Evolutionary conservation across 2,329 filamentous ascomycete genomes (phyloP).

Genomic region (Simplicillium aogashimaense): DNA sequence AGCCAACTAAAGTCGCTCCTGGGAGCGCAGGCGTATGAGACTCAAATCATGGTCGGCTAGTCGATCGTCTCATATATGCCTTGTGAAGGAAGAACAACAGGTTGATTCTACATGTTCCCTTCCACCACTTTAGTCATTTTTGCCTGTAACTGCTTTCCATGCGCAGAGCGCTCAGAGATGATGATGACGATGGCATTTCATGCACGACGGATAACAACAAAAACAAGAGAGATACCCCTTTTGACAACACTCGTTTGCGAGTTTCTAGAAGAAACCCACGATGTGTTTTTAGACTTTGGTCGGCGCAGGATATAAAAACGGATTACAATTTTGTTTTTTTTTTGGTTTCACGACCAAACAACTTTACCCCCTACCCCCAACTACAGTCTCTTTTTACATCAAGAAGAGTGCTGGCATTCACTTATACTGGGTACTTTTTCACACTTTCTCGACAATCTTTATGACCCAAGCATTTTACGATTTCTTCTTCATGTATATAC

Average conservation of each 20-base stretch:
- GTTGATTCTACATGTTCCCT: constrained; percentile 14
- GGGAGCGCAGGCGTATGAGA: not conserved
- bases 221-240: constrained; percentile 15
- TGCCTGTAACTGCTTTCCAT: not conserved
- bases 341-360: too few relatives aligned
- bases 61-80: too few relatives aligned
- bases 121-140: constrained; percentile 3
- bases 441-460: too few relatives aligned
- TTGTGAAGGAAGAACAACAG: not conserved
- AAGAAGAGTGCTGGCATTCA: too few relatives aligned
- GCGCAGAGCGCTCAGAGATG: constrained; percentile 16
- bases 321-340: too few relatives aligned
- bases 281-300: too few relatives aligned
- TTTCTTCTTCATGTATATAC: too few relatives aligned
- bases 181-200: constrained; percentile 3
- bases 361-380: too few relatives aligned
- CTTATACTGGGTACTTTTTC: too few relatives aligned
- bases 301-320: too few relatives aligned
- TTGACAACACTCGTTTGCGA: constrained; percentile 1
- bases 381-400: too few relatives aligned
- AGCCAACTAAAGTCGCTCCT: constrained; percentile 1
- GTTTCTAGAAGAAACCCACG: constrained; percentile 6
- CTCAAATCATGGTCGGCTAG: not conserved
- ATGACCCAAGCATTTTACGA: too few relatives aligned
- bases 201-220: constrained; percentile 7